Base-by-base conservation (phyloP, 345 rosid species). In the Orychophragmus violaceus region DNA sequence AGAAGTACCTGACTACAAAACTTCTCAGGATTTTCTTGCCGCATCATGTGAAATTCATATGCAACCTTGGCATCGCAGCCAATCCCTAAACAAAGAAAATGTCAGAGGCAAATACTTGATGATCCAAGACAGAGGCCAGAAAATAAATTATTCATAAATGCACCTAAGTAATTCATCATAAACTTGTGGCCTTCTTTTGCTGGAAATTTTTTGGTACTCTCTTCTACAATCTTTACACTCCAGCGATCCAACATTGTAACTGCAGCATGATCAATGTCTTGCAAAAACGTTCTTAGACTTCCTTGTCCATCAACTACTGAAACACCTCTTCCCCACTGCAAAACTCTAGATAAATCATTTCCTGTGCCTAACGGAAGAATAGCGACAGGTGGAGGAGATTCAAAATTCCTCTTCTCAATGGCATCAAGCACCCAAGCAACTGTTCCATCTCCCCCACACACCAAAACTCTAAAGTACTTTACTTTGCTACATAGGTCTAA, bases 21-120 rank as follows among this genome's bases (percentile, higher is more conserved):
- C 78, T 89, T 89, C 73, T 84, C 81, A 27, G 96, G 96, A 67
- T 84, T 84, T 79, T 89, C 96, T 76, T 84, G 85, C 71, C 96
- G 83, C 37, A 80, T 82, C 74, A 82, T 60, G 33, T 89, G 96
- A 78, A 89, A 86, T 41, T 89, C 92, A 77, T 86, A 82, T 10
- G 96, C 96, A 69, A 89, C 88, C 82, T 89, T 89, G 3, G 96
- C 96, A 78, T 89, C 96, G 53, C 96, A 89, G 45, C 96, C 96
- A 67, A 89, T 82, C 70, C 96, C 96, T 89, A 54, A 21, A 71
- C 50, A 70, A 69, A 30, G 8, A 28, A 54, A 78, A 24, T 19
- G 74, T 57, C 50, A 66, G 78, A 41, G n/a, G n/a, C n/a, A n/a
- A 21, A 49, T 24, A 39, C 32, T 37, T 59, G 42, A 72, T 39